Percentiles rank a stretch among this genome's conserved stretches.
Evolutionary conservation across 1,284 basidiomycete genomes (phyloP).

Genomic region (Cutaneotrichosporon dermatis): DNA sequence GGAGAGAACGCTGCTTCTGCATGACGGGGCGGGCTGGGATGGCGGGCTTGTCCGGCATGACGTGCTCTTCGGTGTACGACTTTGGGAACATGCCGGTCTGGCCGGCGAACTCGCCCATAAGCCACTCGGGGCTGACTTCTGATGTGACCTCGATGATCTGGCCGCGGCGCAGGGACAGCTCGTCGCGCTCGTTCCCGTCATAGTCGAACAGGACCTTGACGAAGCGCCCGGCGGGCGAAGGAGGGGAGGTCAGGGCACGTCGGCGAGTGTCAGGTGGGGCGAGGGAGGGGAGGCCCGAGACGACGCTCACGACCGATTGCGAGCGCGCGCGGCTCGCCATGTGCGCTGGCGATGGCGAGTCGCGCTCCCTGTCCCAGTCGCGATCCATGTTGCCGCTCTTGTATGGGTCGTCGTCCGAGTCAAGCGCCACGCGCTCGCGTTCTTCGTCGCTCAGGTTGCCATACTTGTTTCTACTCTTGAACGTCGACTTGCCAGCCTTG

Average conservation of each 20-base stretch:
- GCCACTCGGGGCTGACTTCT: slow-evolving; percentile 78
- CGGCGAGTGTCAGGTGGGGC: slow-evolving; percentile 21
- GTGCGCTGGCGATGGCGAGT: neutral
- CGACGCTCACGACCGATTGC: slow-evolving; percentile 11
- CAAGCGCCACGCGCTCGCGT: slow-evolving; percentile 40
- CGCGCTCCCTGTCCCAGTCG: too few species aligned
- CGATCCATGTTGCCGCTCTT: slow-evolving; percentile 9
- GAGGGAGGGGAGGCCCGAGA: neutral
- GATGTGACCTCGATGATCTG: slow-evolving; percentile 67
- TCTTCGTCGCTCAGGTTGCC: slow-evolving; percentile 46
- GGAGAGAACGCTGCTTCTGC: slow-evolving; percentile 8
- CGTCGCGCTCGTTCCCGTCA: slow-evolving; percentile 60
- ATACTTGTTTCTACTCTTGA: slow-evolving; percentile 59
- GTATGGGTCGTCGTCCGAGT: slow-evolving; percentile 38
- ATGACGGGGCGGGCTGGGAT: slow-evolving; percentile 30
- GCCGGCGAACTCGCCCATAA: slow-evolving; percentile 67
- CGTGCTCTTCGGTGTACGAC: slow-evolving; percentile 60
- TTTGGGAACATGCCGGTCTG: slow-evolving; percentile 70
- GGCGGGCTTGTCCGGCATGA: slow-evolving; percentile 25
- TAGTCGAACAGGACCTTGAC: slow-evolving; percentile 72
- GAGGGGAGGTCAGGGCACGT: slow-evolving; percentile 34
- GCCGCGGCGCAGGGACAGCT: slow-evolving; percentile 66
- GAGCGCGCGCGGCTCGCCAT: slow-evolving; percentile 8
- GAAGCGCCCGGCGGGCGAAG: slow-evolving; percentile 23
- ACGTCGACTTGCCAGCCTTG: slow-evolving; percentile 19